Evolutionary conservation across 164 flowering plant genomes (phyloP).

Genomic region (Stephania cephalantha): DNA sequence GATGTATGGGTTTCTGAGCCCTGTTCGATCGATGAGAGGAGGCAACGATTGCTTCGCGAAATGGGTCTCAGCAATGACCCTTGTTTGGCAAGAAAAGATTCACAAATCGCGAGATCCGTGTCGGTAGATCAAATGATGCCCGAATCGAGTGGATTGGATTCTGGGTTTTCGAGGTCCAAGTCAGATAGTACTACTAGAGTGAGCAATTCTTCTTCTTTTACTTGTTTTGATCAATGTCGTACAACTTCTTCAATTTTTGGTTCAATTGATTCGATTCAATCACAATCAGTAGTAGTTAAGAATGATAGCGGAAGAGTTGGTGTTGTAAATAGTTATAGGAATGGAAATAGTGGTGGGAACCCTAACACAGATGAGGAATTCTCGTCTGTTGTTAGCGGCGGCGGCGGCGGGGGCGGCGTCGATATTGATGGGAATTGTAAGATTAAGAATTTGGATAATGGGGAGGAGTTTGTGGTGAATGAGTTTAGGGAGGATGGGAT

Average conservation of each 20-base stretch:
- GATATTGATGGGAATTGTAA: constrained; percentile 34
- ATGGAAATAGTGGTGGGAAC: not conserved
- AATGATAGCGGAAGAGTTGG: not conserved
- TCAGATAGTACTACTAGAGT: constrained; percentile 31
- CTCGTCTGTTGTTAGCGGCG: constrained; percentile 12
- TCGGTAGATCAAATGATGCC: constrained; percentile 28
- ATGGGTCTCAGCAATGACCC: constrained; percentile 70
- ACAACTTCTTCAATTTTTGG: constrained; percentile 23
- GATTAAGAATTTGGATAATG: constrained; percentile 86
- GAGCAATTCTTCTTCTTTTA: not conserved
- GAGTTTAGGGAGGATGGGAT: constrained; percentile 84
- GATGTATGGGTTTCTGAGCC: constrained; percentile 87
- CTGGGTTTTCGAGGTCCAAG: constrained; percentile 24
- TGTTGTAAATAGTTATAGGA: not conserved
- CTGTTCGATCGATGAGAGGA: constrained; percentile 71
- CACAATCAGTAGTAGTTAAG: no score
- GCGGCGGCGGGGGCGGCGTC: constrained; percentile 17
- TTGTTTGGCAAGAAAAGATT: constrained; percentile 21
- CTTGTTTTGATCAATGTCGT: not conserved
- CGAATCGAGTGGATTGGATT: not conserved
- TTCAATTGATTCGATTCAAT: constrained; percentile 14
- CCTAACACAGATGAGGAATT: constrained; percentile 6
- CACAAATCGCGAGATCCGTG: constrained; percentile 27
- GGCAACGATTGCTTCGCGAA: constrained; percentile 51
- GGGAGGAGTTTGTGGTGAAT: constrained; percentile 88